These are phyloP conservation scores for Calonectria pauciramosa DNA, from an alignment of 2,329 filamentous ascomycete species.

Conservation along the genomic window DNA sequence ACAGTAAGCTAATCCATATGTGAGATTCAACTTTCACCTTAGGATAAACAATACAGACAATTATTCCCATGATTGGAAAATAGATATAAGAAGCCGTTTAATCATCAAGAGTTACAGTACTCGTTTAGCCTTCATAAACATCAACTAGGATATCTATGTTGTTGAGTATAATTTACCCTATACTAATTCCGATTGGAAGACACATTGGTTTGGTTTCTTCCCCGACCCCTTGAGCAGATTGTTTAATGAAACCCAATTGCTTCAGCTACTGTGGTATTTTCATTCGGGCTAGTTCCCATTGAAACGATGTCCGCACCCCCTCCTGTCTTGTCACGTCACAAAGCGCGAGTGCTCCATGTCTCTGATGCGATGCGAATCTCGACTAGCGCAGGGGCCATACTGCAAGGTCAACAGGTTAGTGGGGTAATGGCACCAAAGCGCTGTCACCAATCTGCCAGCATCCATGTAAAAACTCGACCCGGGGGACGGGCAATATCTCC, in stretches of 20 bases:
- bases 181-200: neutral
- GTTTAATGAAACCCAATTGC: neutral
- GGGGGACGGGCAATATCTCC: slow-evolving; percentile 38
- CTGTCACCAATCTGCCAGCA: slow-evolving; percentile 8
- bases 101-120: no score
- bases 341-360: neutral
- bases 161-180: neutral
- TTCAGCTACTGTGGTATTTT: neutral
- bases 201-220: neutral
- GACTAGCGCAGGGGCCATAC: slow-evolving; percentile 22
- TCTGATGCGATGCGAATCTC: slow-evolving; percentile 12
- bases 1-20: neutral
- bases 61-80: no score
- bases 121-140: neutral
- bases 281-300: neutral
- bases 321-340: neutral
- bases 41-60: neutral
- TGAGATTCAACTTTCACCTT: neutral
- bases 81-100: no score
- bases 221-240: neutral
- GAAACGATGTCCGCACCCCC: neutral
- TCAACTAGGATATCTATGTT: neutral
- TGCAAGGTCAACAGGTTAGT: slow-evolving; percentile 12
- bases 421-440: slow-evolving; percentile 7
- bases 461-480: slow-evolving; percentile 30